Evolutionary conservation across 2,329 filamentous ascomycete genomes (phyloP).

Genomic region (Bipolaris gigantea): DNA sequence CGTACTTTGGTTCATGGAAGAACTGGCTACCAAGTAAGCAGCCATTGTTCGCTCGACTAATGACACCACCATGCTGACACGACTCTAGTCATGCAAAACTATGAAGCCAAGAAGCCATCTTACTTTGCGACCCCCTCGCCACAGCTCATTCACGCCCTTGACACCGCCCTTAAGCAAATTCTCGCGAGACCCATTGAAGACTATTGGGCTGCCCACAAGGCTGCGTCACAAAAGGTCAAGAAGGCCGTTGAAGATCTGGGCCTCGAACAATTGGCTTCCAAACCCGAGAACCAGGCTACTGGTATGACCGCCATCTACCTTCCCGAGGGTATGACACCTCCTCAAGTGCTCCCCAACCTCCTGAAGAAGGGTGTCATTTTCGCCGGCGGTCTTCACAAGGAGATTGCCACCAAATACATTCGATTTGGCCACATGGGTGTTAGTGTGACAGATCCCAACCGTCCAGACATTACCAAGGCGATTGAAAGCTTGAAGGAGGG

Average conservation of each 20-base stretch:
- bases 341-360: conserved; percentile 83
- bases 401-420: conserved; percentile 90
- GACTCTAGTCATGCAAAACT: conserved; percentile 87
- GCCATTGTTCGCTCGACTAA: background rate
- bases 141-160: conserved; percentile 87
- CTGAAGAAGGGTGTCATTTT: conserved; percentile 89
- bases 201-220: conserved; percentile 79
- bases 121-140: conserved; percentile 98
- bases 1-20: conserved; percentile 95
- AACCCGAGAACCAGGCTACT: conserved; percentile 89
- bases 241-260: conserved; percentile 77
- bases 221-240: conserved; percentile 83
- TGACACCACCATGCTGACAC: conserved; percentile 20
- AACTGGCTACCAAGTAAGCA: conserved; percentile 86
- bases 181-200: conserved; percentile 77
- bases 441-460: conserved; percentile 77
- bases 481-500: conserved; percentile 75
- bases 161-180: conserved; percentile 86
- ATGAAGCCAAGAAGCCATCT: conserved; percentile 94
- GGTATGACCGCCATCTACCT: conserved; percentile 98
- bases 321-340: conserved; percentile 77
- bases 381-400: conserved; percentile 93
- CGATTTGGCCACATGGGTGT: conserved; percentile 98
- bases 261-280: conserved; percentile 80
- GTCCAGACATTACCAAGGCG: conserved; percentile 82